Evolutionary conservation across 306 rosid species (phyloP).

Genomic region (Cajanus cajan): DNA sequence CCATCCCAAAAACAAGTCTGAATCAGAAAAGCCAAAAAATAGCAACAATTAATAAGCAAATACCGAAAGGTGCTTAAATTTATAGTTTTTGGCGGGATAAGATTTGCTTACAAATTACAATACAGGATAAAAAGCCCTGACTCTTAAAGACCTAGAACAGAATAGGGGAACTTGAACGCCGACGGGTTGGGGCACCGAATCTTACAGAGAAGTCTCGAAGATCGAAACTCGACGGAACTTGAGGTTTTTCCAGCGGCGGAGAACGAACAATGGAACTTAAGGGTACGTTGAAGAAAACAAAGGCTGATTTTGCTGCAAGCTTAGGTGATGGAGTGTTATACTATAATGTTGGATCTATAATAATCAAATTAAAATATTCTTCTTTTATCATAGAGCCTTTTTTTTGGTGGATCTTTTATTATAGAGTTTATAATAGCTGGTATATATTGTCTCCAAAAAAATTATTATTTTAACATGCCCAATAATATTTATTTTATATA

Average conservation of each 20-base stretch:
- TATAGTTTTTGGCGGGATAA: not conserved
- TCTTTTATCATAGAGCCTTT: not conserved
- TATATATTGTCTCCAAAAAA: too few species aligned
- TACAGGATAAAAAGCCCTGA: not conserved
- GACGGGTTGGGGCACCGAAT: not conserved
- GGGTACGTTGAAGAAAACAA: not conserved
- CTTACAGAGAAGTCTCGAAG: not conserved
- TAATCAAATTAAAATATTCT: not conserved
- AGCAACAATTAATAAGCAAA: not conserved
- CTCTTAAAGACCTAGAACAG: not conserved
- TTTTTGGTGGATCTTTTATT: not conserved
- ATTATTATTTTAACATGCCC: too few species aligned
- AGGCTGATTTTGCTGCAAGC: not conserved
- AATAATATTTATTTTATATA: too few species aligned
- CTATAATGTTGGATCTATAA: not conserved
- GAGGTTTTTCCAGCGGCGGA: not conserved
- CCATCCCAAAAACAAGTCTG: not conserved
- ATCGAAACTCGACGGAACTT: not conserved
- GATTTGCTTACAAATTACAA: not conserved
- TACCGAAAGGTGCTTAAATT: not conserved
- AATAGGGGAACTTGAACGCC: not conserved
- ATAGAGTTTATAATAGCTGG: not conserved
- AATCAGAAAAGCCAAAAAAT: not conserved
- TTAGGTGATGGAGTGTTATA: not conserved
- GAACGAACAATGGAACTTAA: not conserved